Evolutionary conservation across 2,329 filamentous ascomycete species (phyloP).

Genomic region (Phialocephala sp.): DNA sequence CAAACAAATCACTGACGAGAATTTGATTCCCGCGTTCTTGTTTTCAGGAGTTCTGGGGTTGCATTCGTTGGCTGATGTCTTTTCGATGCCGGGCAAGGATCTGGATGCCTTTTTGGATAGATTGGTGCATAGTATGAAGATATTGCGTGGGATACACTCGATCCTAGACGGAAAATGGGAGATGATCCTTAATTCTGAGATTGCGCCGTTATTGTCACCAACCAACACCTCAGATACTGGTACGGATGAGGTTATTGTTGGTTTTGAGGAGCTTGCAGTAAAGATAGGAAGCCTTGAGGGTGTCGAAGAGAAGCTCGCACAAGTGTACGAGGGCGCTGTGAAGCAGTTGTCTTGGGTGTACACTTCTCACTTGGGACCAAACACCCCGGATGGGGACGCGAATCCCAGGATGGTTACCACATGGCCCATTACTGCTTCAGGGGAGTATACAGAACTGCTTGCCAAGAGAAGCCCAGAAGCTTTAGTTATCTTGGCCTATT

Average conservation of each 20-base stretch:
- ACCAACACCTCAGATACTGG: constrained; percentile 12
- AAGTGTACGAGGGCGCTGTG: constrained; percentile 19
- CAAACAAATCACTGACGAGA: constrained; percentile 30
- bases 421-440: constrained; percentile 46
- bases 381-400: neutral
- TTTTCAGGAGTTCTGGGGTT: constrained; percentile 43
- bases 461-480: constrained; percentile 43
- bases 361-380: constrained; percentile 17
- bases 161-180: constrained; percentile 35
- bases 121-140: constrained; percentile 38
- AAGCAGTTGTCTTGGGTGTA: constrained; percentile 28
- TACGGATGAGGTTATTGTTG: constrained; percentile 20
- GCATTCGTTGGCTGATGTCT: constrained; percentile 46
- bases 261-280: constrained; percentile 8
- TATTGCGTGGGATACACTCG: constrained; percentile 40
- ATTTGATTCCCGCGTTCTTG: constrained; percentile 39
- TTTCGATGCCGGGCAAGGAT: constrained; percentile 39
- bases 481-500: constrained; percentile 46
- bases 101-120: constrained; percentile 41
- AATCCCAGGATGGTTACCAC: constrained; percentile 37
- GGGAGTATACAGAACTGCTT: constrained; percentile 43
- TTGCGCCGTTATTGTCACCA: constrained; percentile 32
- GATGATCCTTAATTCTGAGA: constrained; percentile 35
- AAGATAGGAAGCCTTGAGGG: neutral
- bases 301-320: neutral